Base-by-base conservation (phyloP, 257 asterid genomes). In the Solanum peruvianum region DNA sequence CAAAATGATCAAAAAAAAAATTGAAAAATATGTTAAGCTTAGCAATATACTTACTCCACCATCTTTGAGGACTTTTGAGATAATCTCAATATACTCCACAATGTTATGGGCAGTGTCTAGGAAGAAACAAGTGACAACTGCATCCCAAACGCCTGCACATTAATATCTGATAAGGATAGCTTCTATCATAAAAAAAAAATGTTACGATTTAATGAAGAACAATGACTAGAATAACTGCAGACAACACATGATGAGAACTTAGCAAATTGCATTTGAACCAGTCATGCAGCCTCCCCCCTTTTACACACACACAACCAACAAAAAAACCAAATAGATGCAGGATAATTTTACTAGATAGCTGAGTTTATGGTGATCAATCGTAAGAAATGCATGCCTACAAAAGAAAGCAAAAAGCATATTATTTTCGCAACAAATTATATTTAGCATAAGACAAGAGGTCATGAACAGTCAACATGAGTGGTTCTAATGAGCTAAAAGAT, bases 71-170 rank as follows among this genome's bases (percentile, higher is more conserved):
- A 97, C 89, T 91, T 87, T 94, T 47, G 99, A 95, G 87, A 97
- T 93, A 85, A 92, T 93, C 90, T 97, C 99, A 83, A 97, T 94
- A 87, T 97, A 97, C 91, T 95, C 97, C 82, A 96, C 96, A 87
- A 97, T 90, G 90, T 97, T 97, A 92, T 97, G 99, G n/a, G 99
- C 99, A 58, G 99, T 97, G 88, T 97, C 99, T 83, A 97, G 90
- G 90, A 97, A 97, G 92, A 97, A 97, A 92, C 99, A 97, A 81
- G 99, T 97, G 87, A 95, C 99, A 83, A 97, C 98, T 69, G 97
- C 97, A 94, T 97, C 98, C 99, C 99, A 97, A 87, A 88, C 93
- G 87, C 98, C 99, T 97, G 96, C 89, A 88, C 88, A 89, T 87
- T 86, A 81, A 49, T 49, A 49, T 81, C 85, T 84, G 70, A 82